Percentiles rank a stretch among this genome's conserved stretches.
Evolutionary conservation across 176 grass and related monocot species (phyloP).

Genomic region (Oryza meyeriana): DNA sequence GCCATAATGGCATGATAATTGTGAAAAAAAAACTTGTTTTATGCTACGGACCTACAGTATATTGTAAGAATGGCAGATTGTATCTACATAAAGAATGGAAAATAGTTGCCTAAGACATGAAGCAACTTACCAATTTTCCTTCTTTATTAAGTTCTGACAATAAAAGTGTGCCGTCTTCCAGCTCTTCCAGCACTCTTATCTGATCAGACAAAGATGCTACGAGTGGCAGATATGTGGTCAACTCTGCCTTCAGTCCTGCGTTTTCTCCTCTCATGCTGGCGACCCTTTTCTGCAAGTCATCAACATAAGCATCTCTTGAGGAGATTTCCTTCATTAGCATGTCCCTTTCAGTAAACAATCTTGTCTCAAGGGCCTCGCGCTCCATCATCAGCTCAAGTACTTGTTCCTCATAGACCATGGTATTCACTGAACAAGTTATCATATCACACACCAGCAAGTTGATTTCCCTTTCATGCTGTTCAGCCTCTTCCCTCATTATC

Average conservation of each 20-base stretch:
- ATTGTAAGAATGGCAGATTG: neutral
- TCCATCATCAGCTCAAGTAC: slow-evolving; percentile 48
- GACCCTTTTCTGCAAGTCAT: slow-evolving; percentile 44
- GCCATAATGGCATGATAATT: neutral
- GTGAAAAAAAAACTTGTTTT: neutral
- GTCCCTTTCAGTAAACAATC: slow-evolving; percentile 37
- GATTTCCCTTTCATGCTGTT: slow-evolving; percentile 52
- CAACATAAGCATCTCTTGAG: slow-evolving; percentile 39
- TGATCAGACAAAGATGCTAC: slow-evolving; percentile 49
- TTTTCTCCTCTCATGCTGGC: slow-evolving; percentile 42
- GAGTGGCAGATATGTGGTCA: slow-evolving; percentile 36
- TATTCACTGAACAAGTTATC: slow-evolving; percentile 39
- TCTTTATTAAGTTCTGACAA: slow-evolving; percentile 42
- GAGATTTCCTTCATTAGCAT: slow-evolving; percentile 51
- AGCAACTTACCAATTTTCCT: slow-evolving; percentile 39
- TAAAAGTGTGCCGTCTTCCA: slow-evolving; percentile 55
- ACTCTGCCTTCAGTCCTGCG: slow-evolving; percentile 38
- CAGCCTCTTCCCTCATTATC: slow-evolving; percentile 36
- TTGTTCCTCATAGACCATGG: slow-evolving; percentile 45
- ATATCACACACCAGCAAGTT: slow-evolving; percentile 37
- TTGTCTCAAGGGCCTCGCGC: slow-evolving; percentile 42
- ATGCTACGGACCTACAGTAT: neutral
- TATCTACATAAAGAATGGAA: neutral
- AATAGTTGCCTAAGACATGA: slow-evolving; percentile 9
- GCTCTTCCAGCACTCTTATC: slow-evolving; percentile 47